Conservation (phyloP, 2,329 filamentous ascomycete species). For the Akanthomyces muscarius region DNA sequence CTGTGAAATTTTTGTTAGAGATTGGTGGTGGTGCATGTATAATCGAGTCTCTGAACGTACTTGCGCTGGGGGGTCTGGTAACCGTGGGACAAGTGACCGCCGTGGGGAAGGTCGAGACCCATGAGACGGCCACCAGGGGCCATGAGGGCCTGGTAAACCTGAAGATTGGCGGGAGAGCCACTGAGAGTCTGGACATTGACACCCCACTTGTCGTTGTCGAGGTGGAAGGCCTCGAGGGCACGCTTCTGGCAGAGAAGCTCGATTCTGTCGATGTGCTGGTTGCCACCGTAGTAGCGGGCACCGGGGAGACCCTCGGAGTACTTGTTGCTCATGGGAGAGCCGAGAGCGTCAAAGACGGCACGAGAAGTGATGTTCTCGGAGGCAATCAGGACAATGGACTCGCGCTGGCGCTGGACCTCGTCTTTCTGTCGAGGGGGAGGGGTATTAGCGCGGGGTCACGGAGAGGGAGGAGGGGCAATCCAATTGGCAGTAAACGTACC, state of each 20-base stretch:
- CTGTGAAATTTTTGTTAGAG: constrained; percentile 31
- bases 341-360: constrained; percentile 95
- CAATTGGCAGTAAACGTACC: constrained; percentile 51
- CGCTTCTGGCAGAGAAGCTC: constrained; percentile 93
- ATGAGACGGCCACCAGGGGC: constrained; percentile 93
- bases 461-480: background rate
- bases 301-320: constrained; percentile 99
- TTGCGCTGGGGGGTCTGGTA: constrained; percentile 96
- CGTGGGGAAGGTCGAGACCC: constrained; percentile 92
- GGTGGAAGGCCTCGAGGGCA: constrained; percentile 85
- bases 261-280: constrained; percentile 96
- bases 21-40: background rate
- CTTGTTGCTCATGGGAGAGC: constrained; percentile 96
- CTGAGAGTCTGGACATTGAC: constrained; percentile 96
- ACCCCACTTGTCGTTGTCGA: constrained; percentile 88
- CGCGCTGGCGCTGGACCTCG: constrained; percentile 93
- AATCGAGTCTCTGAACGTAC: constrained; percentile 40
- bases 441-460: constrained; percentile 29
- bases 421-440: constrained; percentile 57
- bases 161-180: constrained; percentile 92
- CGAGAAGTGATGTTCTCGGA: constrained; percentile 99
- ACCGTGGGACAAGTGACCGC: constrained; percentile 91
- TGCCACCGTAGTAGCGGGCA: constrained; percentile 97
- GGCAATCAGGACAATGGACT: constrained; percentile 97
- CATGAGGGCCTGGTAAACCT: constrained; percentile 98